A percentile compares a stretch with the other conserved stretches of the same genome.
Evolutionary conservation across 805 yeast genomes (phyloP).

Genomic region (Teunomyces funiuensis): DNA sequence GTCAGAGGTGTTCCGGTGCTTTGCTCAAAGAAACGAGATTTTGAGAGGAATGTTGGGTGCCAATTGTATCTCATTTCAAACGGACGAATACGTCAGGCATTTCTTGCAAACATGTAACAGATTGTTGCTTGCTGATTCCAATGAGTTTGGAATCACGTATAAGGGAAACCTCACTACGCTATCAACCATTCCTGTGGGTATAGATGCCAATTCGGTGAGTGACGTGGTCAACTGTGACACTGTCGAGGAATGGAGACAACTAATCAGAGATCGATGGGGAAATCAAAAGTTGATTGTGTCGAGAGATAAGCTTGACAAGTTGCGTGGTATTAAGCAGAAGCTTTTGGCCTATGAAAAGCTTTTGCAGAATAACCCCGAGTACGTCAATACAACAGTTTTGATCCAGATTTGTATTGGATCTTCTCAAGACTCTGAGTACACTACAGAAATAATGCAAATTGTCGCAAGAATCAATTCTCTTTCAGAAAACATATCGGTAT

Average conservation of each 20-base stretch:
- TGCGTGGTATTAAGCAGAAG: constrained; percentile 88
- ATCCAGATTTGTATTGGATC: constrained; percentile 78
- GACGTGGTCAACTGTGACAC: constrained; percentile 45
- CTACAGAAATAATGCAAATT: constrained; percentile 69
- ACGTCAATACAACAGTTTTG: constrained; percentile 65
- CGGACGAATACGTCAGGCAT: constrained; percentile 90
- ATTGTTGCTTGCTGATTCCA: constrained; percentile 79
- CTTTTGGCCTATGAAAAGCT: constrained; percentile 83
- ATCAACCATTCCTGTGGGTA: constrained; percentile 71
- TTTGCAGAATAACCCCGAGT: constrained; percentile 68
- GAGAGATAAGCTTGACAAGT: constrained; percentile 83
- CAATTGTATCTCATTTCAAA: constrained; percentile 84
- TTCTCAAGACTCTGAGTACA: constrained; percentile 59
- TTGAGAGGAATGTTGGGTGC: constrained; percentile 87
- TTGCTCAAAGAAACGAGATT: constrained; percentile 79
- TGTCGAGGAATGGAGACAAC: constrained; percentile 63
- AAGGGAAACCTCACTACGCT: constrained; percentile 58
- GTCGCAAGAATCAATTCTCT: constrained; percentile 84
- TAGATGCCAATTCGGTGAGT: constrained; percentile 62
- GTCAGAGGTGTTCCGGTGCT: constrained; percentile 89
- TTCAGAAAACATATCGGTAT: constrained; percentile 65
- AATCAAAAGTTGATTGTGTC: constrained; percentile 71
- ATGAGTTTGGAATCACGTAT: constrained; percentile 57
- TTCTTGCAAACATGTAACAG: constrained; percentile 88
- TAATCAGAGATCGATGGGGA: constrained; percentile 79